Percentiles rank a stretch among this genome's conserved stretches.
Conservation (phyloP, 768 basidiomycete species). For the Leccinum olivaceopallidum region DNA sequence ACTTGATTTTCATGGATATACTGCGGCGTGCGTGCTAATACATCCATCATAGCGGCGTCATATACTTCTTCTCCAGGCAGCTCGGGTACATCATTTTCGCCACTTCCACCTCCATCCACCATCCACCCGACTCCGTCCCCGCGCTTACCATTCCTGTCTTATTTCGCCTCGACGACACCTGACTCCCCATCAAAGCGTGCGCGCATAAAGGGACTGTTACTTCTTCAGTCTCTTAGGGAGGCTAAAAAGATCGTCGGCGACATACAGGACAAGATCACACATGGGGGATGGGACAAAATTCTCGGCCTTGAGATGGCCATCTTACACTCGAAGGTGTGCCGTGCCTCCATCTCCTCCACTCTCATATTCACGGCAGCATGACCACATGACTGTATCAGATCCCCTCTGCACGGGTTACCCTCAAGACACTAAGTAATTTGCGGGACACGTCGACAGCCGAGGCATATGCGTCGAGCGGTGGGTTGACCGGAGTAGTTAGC, state of each 20-base stretch:
- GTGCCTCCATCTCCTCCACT: not conserved
- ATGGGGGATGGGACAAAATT: conserved; percentile 42
- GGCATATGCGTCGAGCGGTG: conserved; percentile 80
- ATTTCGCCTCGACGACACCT: conserved; percentile 83
- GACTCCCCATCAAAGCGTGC: conserved; percentile 71
- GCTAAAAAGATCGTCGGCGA: conserved; percentile 17
- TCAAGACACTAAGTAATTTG: conserved; percentile 65
- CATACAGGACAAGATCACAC: conserved; percentile 22
- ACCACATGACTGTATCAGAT: conserved; percentile 1
- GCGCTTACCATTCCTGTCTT: conserved; percentile 45
- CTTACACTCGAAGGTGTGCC: conserved; percentile 69
- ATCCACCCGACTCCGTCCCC: conserved; percentile 3
- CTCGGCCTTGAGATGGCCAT: conserved; percentile 77
- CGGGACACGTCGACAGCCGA: conserved; percentile 80
- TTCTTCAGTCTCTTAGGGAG: conserved; percentile 53
- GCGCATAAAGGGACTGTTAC: conserved; percentile 74
- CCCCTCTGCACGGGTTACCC: conserved; percentile 41
- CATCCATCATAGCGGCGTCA: conserved; percentile 42
- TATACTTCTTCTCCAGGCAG: conserved; percentile 43
- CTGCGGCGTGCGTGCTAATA: not conserved
- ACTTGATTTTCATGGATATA: not conserved
- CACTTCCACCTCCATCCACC: conserved; percentile 7
- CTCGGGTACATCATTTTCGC: conserved; percentile 2
- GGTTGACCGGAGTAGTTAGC: conserved; percentile 63
- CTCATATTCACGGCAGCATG: not conserved